phyloP scores from a whole-genome alignment of 768 basidiomycete genomes.

The Multifurca ochricompacta region DNA sequence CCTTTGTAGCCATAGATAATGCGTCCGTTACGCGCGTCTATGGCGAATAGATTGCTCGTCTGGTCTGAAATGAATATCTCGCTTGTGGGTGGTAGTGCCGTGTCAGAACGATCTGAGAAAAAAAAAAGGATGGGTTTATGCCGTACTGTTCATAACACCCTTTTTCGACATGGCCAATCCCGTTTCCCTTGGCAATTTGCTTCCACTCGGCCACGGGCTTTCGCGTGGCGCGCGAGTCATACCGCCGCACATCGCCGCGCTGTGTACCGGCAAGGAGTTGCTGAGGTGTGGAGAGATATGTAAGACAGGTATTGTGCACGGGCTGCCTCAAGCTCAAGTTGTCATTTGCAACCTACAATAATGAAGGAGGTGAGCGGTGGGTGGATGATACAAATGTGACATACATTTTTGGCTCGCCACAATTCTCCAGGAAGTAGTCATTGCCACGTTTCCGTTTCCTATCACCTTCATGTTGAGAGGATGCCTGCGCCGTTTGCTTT shows the following conservation, averaged over 20 bases:
- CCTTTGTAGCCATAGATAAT: constrained; percentile 64
- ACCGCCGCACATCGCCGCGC: constrained; percentile 64
- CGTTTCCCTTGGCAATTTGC: constrained; percentile 50
- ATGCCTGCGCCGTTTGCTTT: constrained; percentile 19
- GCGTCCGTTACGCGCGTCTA: constrained; percentile 64
- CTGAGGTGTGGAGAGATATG: constrained; percentile 44
- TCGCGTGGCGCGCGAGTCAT: constrained; percentile 65
- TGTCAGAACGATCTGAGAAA: not conserved
- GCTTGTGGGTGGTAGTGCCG: constrained; percentile 34
- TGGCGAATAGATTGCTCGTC: constrained; percentile 51
- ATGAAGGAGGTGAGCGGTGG: not conserved
- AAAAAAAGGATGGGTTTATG: not conserved
- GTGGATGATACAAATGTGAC: constrained; percentile 4
- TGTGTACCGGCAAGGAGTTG: constrained; percentile 67
- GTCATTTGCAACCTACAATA: constrained; percentile 60
- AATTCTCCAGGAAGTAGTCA: constrained; percentile 61
- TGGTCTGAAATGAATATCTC: constrained; percentile 65
- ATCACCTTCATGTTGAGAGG: constrained; percentile 16
- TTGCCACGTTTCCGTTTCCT: constrained; percentile 57
- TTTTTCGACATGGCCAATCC: constrained; percentile 49
- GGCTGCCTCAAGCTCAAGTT: constrained; percentile 67
- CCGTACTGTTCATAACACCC: constrained; percentile 58
- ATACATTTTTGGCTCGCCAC: constrained; percentile 81
- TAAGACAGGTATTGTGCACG: constrained; percentile 62
- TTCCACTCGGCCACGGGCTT: constrained; percentile 66